Evolutionary conservation across 2,329 filamentous ascomycete species (phyloP).

Genomic region (Venturia carpophila): DNA sequence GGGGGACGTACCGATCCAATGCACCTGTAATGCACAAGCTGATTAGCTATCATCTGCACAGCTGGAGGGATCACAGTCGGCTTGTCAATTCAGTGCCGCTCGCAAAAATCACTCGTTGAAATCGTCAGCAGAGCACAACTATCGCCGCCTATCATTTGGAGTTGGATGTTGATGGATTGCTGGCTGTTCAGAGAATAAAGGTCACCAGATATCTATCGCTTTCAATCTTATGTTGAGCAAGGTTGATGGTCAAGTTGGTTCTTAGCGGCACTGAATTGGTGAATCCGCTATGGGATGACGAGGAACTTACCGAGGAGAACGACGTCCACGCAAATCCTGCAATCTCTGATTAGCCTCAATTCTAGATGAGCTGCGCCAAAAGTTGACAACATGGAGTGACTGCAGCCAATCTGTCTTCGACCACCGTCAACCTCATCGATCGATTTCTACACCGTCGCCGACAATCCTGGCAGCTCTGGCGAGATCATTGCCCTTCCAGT

Average conservation of each 20-base stretch:
- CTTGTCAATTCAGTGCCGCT: too few species aligned
- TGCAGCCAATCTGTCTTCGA: background rate
- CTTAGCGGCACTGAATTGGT: too few species aligned
- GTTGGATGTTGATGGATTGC: too few species aligned
- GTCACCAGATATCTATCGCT: too few species aligned
- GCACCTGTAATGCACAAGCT: constrained; percentile 34
- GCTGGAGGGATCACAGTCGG: background rate
- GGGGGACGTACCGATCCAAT: constrained; percentile 41
- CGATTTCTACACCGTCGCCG: background rate
- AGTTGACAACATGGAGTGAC: background rate
- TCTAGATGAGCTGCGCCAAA: constrained; percentile 16
- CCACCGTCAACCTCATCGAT: constrained; percentile 1
- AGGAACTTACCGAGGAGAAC: constrained; percentile 49
- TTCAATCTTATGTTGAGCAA: too few species aligned
- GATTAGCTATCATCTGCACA: constrained; percentile 15
- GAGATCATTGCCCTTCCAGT: background rate
- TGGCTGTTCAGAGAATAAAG: too few species aligned
- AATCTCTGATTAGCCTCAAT: constrained; percentile 12
- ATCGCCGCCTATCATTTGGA: too few species aligned
- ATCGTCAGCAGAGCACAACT: too few species aligned
- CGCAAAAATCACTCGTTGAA: too few species aligned
- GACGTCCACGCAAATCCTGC: constrained; percentile 74
- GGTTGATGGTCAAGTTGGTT: too few species aligned
- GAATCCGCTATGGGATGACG: background rate
- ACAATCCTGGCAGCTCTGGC: background rate